These are phyloP conservation scores for Globisporangium echinulatum DNA, from an alignment of 352 stramenopile species.

Conservation along the genomic window DNA sequence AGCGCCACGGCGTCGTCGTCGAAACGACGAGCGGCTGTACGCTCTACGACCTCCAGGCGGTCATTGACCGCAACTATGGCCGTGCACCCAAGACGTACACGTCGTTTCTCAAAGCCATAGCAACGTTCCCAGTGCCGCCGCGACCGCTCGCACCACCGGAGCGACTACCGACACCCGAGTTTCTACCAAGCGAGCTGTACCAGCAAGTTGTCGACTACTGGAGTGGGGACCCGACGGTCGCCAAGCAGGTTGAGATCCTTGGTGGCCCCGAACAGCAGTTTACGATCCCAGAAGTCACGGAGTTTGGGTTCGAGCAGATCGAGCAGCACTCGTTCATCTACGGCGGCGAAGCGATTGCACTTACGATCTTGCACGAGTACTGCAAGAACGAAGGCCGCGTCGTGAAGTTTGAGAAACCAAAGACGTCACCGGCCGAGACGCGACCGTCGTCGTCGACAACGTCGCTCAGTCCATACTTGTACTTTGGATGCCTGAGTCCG, in stretches of 20 bases:
- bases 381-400: constrained; percentile 82
- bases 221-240: constrained; percentile 8
- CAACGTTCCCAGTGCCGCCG: constrained; percentile 42
- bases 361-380: constrained; percentile 61
- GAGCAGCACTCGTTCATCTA: constrained; percentile 68
- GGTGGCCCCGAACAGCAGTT: constrained; percentile 58
- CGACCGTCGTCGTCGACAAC: constrained; percentile 90
- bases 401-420: constrained; percentile 96
- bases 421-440: constrained; percentile 90
- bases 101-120: constrained; percentile 50
- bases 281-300: constrained; percentile 49
- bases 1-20: constrained; percentile 57
- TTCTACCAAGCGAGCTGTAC: constrained; percentile 47
- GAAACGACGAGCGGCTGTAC: constrained; percentile 57
- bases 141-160: constrained; percentile 39
- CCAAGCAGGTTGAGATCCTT: constrained; percentile 26
- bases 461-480: constrained; percentile 93
- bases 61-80: constrained; percentile 48
- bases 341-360: constrained; percentile 57
- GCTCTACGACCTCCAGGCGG: constrained; percentile 63
- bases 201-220: constrained; percentile 58
- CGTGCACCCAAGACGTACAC: constrained; percentile 74
- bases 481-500: constrained; percentile 90
- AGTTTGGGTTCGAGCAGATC: constrained; percentile 55
- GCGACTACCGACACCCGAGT: constrained; percentile 33